A percentile compares a stretch with the other conserved stretches of the same genome.
phyloP scores from a whole-genome alignment of 2,329 filamentous ascomycete genomes.

The Dendrostoma leiphaemia region DNA sequence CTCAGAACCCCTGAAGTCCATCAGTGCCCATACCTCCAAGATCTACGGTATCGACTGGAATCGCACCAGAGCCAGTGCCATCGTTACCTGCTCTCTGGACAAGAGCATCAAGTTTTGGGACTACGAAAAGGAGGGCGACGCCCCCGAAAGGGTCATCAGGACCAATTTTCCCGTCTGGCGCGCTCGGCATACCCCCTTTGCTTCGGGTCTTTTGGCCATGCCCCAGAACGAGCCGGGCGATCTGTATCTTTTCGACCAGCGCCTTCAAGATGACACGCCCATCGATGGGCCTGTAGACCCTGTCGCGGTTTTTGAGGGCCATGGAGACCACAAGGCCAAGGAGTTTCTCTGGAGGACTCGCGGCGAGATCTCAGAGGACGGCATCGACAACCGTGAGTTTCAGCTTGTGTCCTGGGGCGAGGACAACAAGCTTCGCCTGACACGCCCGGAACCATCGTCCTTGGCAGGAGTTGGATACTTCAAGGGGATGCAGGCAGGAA shows the following conservation, averaged over 20 bases:
- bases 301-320: slow-evolving; percentile 58
- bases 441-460: slow-evolving; percentile 65
- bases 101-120: slow-evolving; percentile 95
- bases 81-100: slow-evolving; percentile 88
- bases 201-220: slow-evolving; percentile 83
- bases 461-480: slow-evolving; percentile 70
- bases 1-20: slow-evolving; percentile 75
- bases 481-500: slow-evolving; percentile 64
- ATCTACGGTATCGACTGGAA: slow-evolving; percentile 98
- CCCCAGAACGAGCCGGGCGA: slow-evolving; percentile 84
- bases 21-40: slow-evolving; percentile 85
- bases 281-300: slow-evolving; percentile 45
- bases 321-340: slow-evolving; percentile 70
- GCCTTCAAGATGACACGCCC: slow-evolving; percentile 43
- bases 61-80: slow-evolving; percentile 65
- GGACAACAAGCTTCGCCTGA: slow-evolving; percentile 77
- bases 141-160: slow-evolving; percentile 72
- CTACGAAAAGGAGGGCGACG: slow-evolving; percentile 59
- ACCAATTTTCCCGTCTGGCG: slow-evolving; percentile 89
- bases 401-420: slow-evolving; percentile 92
- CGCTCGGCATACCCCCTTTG: slow-evolving; percentile 88
- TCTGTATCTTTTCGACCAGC: slow-evolving; percentile 78
- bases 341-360: slow-evolving; percentile 89
- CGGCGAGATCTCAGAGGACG: slow-evolving; percentile 63
- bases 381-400: slow-evolving; percentile 82